A percentile compares a stretch with the other conserved stretches of the same genome.
These are phyloP conservation scores for Apostasia ramifera DNA, from an alignment of 106 monocot genomes.

Conservation along the genomic window DNA sequence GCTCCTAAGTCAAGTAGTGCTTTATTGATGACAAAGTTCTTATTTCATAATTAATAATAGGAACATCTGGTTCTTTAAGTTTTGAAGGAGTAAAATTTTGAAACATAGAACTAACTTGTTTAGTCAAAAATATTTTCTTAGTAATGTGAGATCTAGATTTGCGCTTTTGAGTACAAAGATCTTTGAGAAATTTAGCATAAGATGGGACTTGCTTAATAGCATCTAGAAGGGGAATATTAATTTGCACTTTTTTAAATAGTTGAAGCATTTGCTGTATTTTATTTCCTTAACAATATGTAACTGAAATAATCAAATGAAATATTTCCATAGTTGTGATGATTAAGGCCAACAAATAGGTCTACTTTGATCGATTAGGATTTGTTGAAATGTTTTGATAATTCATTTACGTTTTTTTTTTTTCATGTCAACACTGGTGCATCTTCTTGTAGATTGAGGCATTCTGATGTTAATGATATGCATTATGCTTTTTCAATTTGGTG, in stretches of 20 bases:
- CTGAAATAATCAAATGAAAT: too few relatives aligned
- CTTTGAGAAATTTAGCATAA: background rate
- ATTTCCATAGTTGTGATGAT: too few relatives aligned
- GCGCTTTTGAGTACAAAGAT: background rate
- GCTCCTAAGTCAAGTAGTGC: background rate
- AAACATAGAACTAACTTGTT: background rate
- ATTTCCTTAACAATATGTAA: background rate
- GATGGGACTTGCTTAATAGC: background rate
- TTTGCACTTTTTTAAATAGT: background rate
- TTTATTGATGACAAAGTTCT: background rate
- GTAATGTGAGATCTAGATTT: background rate
- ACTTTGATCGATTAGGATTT: too few relatives aligned
- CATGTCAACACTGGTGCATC: too few relatives aligned
- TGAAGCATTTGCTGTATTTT: background rate
- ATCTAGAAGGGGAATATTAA: background rate
- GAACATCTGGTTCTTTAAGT: background rate
- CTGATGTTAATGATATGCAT: background rate
- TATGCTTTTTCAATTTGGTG: background rate
- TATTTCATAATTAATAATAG: background rate
- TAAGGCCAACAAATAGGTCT: too few relatives aligned
- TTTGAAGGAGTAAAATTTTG: background rate
- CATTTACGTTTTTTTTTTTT: too few relatives aligned
- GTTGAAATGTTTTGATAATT: too few relatives aligned
- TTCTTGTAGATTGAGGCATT: background rate
- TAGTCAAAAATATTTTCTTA: background rate